phyloP scores from a whole-genome alignment of 768 basidiomycete genomes.

The Boletus rubescentipes region DNA sequence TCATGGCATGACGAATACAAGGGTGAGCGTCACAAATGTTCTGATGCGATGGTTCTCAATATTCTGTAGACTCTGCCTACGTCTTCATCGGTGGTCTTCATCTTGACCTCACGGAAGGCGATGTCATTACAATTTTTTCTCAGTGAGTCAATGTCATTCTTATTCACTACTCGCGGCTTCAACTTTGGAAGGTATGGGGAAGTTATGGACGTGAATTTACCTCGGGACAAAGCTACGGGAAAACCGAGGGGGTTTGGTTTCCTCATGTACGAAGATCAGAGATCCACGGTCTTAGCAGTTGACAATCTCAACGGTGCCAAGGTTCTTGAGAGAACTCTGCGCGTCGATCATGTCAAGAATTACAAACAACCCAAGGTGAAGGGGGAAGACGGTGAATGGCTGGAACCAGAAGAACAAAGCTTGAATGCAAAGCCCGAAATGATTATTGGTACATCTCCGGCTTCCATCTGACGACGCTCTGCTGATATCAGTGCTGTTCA shows the following conservation, averaged over 20 bases:
- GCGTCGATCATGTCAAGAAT: constrained; percentile 90
- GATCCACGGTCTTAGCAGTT: constrained; percentile 92
- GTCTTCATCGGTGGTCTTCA: constrained; percentile 89
- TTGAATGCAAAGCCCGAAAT: constrained; percentile 83
- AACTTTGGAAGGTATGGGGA: constrained; percentile 79
- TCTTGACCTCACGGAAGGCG: constrained; percentile 91
- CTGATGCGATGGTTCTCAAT: constrained; percentile 2
- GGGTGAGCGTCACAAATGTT: constrained; percentile 37
- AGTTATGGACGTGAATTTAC: constrained; percentile 91
- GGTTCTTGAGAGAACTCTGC: constrained; percentile 80
- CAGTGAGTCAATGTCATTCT: constrained; percentile 59
- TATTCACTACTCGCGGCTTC: background rate
- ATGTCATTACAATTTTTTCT: constrained; percentile 95
- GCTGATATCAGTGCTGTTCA: constrained; percentile 24
- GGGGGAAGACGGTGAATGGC: constrained; percentile 81
- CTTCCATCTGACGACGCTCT: background rate
- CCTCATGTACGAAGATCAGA: constrained; percentile 98
- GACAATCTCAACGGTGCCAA: constrained; percentile 97
- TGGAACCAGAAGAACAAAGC: constrained; percentile 81
- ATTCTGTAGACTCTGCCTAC: constrained; percentile 81
- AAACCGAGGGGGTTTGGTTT: constrained; percentile 92
- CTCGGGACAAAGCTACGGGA: constrained; percentile 90
- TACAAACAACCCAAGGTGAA: constrained; percentile 86
- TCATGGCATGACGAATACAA: constrained; percentile 99
- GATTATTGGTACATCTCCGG: constrained; percentile 51